Percentiles rank a stretch among this genome's conserved stretches.
Evolutionary conservation across 2,329 filamentous ascomycete species (phyloP).

Genomic region (Trichoderma koningiopsis): DNA sequence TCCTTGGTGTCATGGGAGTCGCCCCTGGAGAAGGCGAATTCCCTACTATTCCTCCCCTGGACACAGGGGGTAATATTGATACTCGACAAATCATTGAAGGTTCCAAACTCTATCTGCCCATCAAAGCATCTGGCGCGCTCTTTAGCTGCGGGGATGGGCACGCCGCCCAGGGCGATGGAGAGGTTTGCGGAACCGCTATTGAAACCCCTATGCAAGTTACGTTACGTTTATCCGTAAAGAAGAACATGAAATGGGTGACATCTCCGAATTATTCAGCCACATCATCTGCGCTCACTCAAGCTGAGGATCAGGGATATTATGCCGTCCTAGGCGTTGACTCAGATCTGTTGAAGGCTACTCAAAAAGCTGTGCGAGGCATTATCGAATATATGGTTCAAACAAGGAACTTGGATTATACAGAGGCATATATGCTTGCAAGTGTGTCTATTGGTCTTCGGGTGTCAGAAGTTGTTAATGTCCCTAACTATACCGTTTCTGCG

Average conservation of each 20-base stretch:
- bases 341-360: constrained; percentile 8
- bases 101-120: neutral
- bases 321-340: constrained; percentile 7
- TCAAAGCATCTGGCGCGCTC: neutral
- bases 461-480: constrained; percentile 13
- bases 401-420: neutral
- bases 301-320: constrained; percentile 11
- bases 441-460: constrained; percentile 3
- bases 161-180: constrained; percentile 14
- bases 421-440: constrained; percentile 19
- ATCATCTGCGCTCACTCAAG: neutral
- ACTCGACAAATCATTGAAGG: constrained; percentile 11
- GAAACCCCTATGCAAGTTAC: constrained; percentile 17
- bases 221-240: neutral
- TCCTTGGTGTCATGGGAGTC: constrained; percentile 17
- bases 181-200: constrained; percentile 16
- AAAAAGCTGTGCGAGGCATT: constrained; percentile 1
- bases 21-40: constrained; percentile 7
- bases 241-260: constrained; percentile 8
- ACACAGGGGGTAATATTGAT: constrained; percentile 14
- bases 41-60: constrained; percentile 10
- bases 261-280: constrained; percentile 7
- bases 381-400: constrained; percentile 12
- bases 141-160: constrained; percentile 15
- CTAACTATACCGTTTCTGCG: constrained; percentile 7